Evolutionary conservation across 768 basidiomycete species (phyloP).

Genomic region (Agaricus bisporus): DNA sequence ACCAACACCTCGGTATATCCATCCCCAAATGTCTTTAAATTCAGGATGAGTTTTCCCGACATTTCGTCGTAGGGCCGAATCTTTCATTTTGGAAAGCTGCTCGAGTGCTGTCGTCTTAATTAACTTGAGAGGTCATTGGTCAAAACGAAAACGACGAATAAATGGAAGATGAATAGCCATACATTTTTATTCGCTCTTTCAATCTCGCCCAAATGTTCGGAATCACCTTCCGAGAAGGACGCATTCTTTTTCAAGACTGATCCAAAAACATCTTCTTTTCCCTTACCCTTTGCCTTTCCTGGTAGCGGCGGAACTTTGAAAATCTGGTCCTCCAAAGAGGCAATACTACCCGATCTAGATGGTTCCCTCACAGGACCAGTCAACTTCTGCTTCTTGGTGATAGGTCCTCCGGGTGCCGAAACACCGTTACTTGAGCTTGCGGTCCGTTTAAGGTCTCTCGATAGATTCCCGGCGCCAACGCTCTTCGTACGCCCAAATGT

Average conservation of each 20-base stretch:
- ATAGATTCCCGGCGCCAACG: constrained; percentile 9
- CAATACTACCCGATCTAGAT: constrained; percentile 18
- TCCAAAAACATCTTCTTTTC: constrained; percentile 33
- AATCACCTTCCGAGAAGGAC: constrained; percentile 11
- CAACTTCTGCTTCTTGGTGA: constrained; percentile 29
- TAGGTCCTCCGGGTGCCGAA: constrained; percentile 8
- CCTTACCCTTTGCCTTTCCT: constrained; percentile 24
- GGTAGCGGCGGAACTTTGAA: constrained; percentile 52
- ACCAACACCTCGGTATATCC: constrained; percentile 39
- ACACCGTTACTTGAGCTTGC: constrained; percentile 20
- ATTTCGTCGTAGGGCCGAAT: constrained; percentile 23
- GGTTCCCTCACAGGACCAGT: constrained; percentile 27
- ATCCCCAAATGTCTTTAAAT: constrained; percentile 43
- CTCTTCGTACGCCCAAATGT: constrained; percentile 23
- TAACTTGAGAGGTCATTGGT: constrained; percentile 22
- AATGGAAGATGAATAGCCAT: constrained; percentile 14
- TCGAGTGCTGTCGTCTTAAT: constrained; percentile 40
- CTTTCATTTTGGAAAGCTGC: constrained; percentile 31
- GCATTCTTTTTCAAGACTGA: constrained; percentile 15
- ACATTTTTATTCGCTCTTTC: constrained; percentile 64
- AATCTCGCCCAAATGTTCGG: constrained; percentile 25
- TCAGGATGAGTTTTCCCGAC: constrained; percentile 43
- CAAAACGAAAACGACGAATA: neutral
- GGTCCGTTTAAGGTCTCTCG: constrained; percentile 23
- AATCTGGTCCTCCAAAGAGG: constrained; percentile 20